Evolutionary conservation across 2,329 filamentous ascomycete genomes (phyloP).

Genomic region (Ustilaginoidea virens): DNA sequence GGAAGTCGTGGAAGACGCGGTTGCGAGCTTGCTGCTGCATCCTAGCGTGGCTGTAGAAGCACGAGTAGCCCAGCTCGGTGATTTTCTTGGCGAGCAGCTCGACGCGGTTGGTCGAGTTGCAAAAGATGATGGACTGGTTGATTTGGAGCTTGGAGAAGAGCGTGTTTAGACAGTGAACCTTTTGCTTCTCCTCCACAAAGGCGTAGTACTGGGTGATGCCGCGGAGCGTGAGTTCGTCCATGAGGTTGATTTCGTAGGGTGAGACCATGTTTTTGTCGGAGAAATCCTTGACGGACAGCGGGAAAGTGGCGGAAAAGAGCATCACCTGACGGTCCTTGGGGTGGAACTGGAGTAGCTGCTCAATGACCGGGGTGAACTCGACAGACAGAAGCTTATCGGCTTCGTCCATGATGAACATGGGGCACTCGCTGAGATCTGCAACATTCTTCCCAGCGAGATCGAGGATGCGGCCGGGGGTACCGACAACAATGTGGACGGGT

Average conservation of each 20-base stretch:
- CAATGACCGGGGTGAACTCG: conserved; percentile 95
- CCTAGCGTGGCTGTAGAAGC: conserved; percentile 97
- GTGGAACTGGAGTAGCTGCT: conserved; percentile 88
- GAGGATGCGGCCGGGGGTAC: conserved; percentile 89
- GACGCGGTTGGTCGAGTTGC: conserved; percentile 96
- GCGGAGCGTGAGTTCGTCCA: conserved; percentile 95
- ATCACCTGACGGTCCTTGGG: conserved; percentile 97
- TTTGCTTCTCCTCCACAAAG: conserved; percentile 98
- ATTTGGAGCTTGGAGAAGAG: conserved; percentile 98
- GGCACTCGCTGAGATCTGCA: conserved; percentile 87
- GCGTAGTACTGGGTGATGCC: conserved; percentile 99
- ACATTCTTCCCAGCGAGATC: conserved; percentile 94
- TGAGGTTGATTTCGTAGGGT: conserved; percentile 97
- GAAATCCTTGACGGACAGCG: conserved; percentile 91
- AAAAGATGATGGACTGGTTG: conserved; percentile 99
- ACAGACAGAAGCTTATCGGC: conserved; percentile 93
- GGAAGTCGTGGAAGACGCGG: conserved; percentile 97
- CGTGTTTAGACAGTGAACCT: conserved; percentile 97
- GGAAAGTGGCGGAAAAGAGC: conserved; percentile 98
- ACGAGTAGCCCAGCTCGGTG: conserved; percentile 96
- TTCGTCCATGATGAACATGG: conserved; percentile 99
- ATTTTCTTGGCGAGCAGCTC: conserved; percentile 98
- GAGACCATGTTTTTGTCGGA: conserved; percentile 95
- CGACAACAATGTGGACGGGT: conserved; percentile 91
- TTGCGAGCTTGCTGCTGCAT: conserved; percentile 97